These are phyloP conservation scores for Kwoniella sp. DNA, from an alignment of 768 basidiomycete species.

Conservation along the genomic window DNA sequence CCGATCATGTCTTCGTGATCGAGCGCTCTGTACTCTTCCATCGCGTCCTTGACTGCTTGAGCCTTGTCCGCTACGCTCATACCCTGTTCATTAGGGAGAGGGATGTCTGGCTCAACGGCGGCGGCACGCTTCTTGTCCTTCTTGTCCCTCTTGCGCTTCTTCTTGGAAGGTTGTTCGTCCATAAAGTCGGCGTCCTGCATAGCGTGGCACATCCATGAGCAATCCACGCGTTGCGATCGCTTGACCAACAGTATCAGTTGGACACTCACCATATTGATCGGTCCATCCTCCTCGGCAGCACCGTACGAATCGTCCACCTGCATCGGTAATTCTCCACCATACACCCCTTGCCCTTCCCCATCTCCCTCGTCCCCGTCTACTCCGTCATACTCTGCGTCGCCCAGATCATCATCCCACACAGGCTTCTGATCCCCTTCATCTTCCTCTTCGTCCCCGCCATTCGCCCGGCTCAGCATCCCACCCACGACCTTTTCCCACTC, in stretches of 20 bases:
- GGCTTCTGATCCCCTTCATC: conserved; percentile 64
- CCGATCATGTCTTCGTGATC: conserved; percentile 90
- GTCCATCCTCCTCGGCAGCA: conserved; percentile 55
- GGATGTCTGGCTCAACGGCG: conserved; percentile 10
- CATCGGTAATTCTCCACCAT: conserved; percentile 55
- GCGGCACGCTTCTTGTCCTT: conserved; percentile 21
- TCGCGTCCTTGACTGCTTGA: conserved; percentile 73
- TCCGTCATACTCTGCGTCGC: conserved; percentile 59
- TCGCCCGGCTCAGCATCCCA: conserved; percentile 60
- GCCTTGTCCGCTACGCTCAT: conserved; percentile 83
- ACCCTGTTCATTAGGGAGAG: conserved; percentile 1
- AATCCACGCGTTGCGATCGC: not conserved
- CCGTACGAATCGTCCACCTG: conserved; percentile 53
- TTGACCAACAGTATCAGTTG: not conserved
- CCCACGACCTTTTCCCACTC: conserved; percentile 80
- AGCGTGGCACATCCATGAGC: too few relatives aligned
- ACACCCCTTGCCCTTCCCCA: conserved; percentile 55
- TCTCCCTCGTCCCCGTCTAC: conserved; percentile 54
- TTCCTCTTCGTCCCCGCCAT: conserved; percentile 34
- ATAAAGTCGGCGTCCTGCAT: conserved; percentile 45
- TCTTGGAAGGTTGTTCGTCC: conserved; percentile 32
- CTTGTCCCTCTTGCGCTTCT: conserved; percentile 37
- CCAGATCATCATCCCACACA: conserved; percentile 84
- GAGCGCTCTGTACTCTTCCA: conserved; percentile 83
- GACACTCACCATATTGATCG: conserved; percentile 44